Base-by-base conservation (phyloP, 768 basidiomycete species). In the Termitomyces sp. region DNA sequence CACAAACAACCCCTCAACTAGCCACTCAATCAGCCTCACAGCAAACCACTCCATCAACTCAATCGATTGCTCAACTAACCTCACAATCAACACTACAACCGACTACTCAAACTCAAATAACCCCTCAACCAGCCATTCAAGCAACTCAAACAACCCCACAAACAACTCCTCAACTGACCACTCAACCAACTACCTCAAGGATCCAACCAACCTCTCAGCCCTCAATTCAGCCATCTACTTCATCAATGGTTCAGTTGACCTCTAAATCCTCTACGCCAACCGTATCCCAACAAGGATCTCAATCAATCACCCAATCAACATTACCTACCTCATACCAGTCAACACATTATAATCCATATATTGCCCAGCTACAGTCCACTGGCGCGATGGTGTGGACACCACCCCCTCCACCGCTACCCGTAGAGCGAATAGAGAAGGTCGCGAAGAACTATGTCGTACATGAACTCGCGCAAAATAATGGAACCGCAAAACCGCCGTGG, bases 401-500 rank as follows among this genome's bases (percentile, higher is more conserved):
- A 16, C 61, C 47, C 0, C 58, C 52, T 36, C 51, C 57, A 6
- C 53, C 70, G 36, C 67, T 74, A 39, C 71, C 74, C 13, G 62
- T 70, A 57, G 67, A 68, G 53, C 74, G 75, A 51, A 76, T 64
- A 8, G 83, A 86, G 65, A 82, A 75, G 10, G 79, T 85, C 1
- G 71, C 81, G 6, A 88, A 83, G 66, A 90, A 87, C 65, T 92
- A 91, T 63, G 71, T 93, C 3, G 71, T 92, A 2, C 87, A 91
- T 65, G 88, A 90, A 62, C 62, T 78, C 3, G 75, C 72, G 2
- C 83, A 88, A 60, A 67, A 71, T 1, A 72, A 78, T 24, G 74
- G 74, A 5, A 70, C 72, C 0, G 70, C 75, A 0, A 83, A 84
- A 57, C 87, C 89, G 0, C 66, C 71, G 0, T 89, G 90, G 88